phyloP scores from a whole-genome alignment of 1,284 basidiomycete genomes.

The Moniliophthora roreri region DNA sequence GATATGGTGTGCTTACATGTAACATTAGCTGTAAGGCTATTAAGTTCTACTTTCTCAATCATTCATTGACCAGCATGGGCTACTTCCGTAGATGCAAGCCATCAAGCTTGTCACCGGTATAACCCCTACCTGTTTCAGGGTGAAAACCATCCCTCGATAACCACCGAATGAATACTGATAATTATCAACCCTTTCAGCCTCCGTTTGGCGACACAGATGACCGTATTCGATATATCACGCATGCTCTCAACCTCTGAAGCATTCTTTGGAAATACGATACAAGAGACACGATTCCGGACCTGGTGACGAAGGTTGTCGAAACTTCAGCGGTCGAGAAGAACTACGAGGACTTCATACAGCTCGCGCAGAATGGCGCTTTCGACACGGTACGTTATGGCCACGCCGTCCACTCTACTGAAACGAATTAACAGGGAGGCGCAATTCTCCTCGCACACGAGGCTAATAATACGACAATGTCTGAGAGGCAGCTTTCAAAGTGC shows the following conservation, averaged over 20 bases:
- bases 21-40: constrained; percentile 3
- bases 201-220: constrained; percentile 43
- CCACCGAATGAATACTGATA: neutral
- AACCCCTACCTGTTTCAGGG: constrained; percentile 70
- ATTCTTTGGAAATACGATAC: constrained; percentile 20
- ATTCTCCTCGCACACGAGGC: constrained; percentile 32
- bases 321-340: constrained; percentile 13
- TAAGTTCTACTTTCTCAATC: neutral
- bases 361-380: constrained; percentile 16
- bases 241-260: constrained; percentile 23
- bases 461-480: constrained; percentile 26
- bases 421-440: too few species aligned
- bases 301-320: constrained; percentile 1
- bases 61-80: too few species aligned
- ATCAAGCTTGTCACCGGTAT: constrained; percentile 56
- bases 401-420: too few species aligned
- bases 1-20: neutral
- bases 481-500: constrained; percentile 39
- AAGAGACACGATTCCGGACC: constrained; percentile 13
- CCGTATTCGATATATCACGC: constrained; percentile 52
- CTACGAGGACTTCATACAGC: constrained; percentile 14
- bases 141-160: constrained; percentile 20
- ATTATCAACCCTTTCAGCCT: constrained; percentile 24
- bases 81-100: constrained; percentile 49
- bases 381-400: constrained; percentile 7